Conservation (phyloP, 2,329 filamentous ascomycete genomes). For the Cordyceps fumosorosea region DNA sequence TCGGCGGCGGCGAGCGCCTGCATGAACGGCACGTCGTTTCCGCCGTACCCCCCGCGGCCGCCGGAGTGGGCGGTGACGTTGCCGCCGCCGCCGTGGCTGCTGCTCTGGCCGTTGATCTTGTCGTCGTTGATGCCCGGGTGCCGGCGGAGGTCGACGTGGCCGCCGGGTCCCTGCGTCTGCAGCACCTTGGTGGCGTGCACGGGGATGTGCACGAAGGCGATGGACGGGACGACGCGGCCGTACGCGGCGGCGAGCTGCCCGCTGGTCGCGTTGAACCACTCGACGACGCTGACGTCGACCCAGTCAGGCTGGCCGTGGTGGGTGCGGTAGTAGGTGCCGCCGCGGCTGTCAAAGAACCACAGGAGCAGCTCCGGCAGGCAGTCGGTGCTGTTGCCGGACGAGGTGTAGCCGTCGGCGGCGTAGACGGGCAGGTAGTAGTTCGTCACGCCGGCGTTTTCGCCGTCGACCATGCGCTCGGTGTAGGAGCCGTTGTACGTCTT, state of each 20-base stretch:
- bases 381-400: not conserved
- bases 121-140: slow-evolving; percentile 31
- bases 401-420: not conserved
- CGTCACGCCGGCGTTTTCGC: slow-evolving; percentile 26
- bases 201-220: slow-evolving; percentile 45
- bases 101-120: slow-evolving; percentile 23
- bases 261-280: slow-evolving; percentile 37
- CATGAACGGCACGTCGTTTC: slow-evolving; percentile 51
- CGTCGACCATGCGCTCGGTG: slow-evolving; percentile 20
- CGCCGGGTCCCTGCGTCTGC: slow-evolving; percentile 10
- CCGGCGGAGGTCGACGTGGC: slow-evolving; percentile 20
- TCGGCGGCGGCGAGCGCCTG: slow-evolving; percentile 41
- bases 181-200: slow-evolving; percentile 26
- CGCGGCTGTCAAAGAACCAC: slow-evolving; percentile 65
- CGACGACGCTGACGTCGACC: slow-evolving; percentile 37
- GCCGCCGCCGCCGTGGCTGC: slow-evolving; percentile 22
- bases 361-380: slow-evolving; percentile 41
- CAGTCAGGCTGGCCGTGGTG: slow-evolving; percentile 30
- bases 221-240: slow-evolving; percentile 32
- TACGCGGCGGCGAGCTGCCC: slow-evolving; percentile 22
- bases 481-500: slow-evolving; percentile 19
- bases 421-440: slow-evolving; percentile 40
- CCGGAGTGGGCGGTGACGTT: not conserved
- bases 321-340: slow-evolving; percentile 43
- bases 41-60: slow-evolving; percentile 23